These are phyloP conservation scores for Eucalyptus curtisii DNA, from an alignment of 345 rosid genomes.

Conservation along the genomic window DNA sequence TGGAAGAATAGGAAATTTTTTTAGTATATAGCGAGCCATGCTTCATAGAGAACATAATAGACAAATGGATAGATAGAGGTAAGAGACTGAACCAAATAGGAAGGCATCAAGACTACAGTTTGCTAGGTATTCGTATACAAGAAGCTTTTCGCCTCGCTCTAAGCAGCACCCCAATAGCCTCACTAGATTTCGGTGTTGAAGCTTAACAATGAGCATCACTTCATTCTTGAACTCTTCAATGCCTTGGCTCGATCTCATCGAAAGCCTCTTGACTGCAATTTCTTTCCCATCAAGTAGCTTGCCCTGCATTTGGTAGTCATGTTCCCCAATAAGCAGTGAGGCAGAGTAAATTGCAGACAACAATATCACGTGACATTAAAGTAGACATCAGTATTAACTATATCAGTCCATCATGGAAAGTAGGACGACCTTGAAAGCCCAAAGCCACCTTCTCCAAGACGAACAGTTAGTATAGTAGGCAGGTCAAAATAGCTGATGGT, in stretches of 20 bases:
- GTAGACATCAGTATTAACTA: not conserved
- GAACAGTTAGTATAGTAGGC: too few relatives aligned
- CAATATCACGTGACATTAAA: not conserved
- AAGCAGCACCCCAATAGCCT: constrained; percentile 38
- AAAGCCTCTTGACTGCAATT: constrained; percentile 44
- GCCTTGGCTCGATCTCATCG: constrained; percentile 37
- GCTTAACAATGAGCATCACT: constrained; percentile 32
- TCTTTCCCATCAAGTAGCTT: constrained; percentile 20
- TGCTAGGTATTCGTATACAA: constrained; percentile 36
- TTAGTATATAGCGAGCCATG: not conserved
- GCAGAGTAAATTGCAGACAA: not conserved
- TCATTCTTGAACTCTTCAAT: constrained; percentile 5
- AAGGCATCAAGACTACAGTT: constrained; percentile 37
- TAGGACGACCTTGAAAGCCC: too few relatives aligned
- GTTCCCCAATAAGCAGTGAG: not conserved
- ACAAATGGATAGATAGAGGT: not conserved
- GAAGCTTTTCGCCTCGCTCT: constrained; percentile 31
- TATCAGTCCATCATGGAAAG: not conserved
- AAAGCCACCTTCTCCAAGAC: too few relatives aligned
- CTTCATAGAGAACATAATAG: not conserved
- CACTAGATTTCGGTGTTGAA: constrained; percentile 48
- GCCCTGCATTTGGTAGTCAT: constrained; percentile 14
- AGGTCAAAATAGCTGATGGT: too few relatives aligned
- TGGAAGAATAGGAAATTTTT: not conserved
- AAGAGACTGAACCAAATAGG: constrained; percentile 17